A percentile compares a stretch with the other conserved stretches of the same genome.
Evolutionary conservation across 768 basidiomycete genomes (phyloP).

Genomic region (Trametes gibbosa): DNA sequence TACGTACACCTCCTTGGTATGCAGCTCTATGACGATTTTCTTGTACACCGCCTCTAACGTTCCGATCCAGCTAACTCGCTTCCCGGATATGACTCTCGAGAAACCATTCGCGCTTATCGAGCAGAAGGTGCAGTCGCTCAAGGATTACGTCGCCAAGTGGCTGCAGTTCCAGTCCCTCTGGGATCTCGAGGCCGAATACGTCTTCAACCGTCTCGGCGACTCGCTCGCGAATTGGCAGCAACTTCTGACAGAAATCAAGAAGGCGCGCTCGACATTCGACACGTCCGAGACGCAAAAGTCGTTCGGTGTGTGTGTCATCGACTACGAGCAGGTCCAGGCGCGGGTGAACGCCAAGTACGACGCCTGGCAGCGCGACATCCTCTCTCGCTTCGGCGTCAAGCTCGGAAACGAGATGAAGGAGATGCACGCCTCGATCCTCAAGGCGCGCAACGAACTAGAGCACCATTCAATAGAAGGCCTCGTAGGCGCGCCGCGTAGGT

Average conservation of each 20-base stretch:
- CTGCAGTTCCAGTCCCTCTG: constrained; percentile 98
- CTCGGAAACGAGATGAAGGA: constrained; percentile 96
- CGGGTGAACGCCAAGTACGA: constrained; percentile 99
- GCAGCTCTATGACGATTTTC: constrained; percentile 24
- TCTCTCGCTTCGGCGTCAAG: constrained; percentile 89
- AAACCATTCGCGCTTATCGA: constrained; percentile 87
- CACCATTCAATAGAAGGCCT: constrained; percentile 94
- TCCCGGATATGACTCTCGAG: constrained; percentile 71
- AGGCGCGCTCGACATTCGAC: constrained; percentile 94
- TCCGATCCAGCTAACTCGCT: constrained; percentile 58
- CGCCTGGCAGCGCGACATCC: constrained; percentile 94
- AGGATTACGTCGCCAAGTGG: constrained; percentile 95
- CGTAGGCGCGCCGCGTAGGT: constrained; percentile 51
- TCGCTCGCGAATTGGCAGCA: constrained; percentile 94
- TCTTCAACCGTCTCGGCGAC: constrained; percentile 94
- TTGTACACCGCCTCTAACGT: constrained; percentile 9
- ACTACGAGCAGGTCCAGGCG: constrained; percentile 97
- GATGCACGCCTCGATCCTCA: constrained; percentile 89
- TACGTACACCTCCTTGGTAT: constrained; percentile 80
- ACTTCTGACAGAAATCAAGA: constrained; percentile 94
- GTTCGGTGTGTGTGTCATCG: constrained; percentile 92
- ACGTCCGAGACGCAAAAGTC: constrained; percentile 90
- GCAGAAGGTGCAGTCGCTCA: constrained; percentile 80
- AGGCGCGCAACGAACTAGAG: constrained; percentile 94
- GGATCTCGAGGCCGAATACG: constrained; percentile 97